phyloP scores from a whole-genome alignment of 805 yeast species.

The Metschnikowia reukaufii region DNA sequence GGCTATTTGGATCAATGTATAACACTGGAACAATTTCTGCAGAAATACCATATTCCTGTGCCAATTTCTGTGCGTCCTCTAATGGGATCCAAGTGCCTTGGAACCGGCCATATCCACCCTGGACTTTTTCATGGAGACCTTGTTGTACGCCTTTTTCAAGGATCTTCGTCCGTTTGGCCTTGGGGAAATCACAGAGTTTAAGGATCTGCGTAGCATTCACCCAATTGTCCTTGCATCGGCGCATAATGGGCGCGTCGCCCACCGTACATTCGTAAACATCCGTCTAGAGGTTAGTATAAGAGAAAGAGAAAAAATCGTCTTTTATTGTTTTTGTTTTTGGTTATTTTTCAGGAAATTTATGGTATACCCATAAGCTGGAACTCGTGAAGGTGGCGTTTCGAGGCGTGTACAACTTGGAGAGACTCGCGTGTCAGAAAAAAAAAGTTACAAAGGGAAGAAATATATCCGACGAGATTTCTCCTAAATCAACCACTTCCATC shows the following conservation, averaged over 20 bases:
- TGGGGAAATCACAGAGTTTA: conserved; percentile 91
- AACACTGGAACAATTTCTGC: conserved; percentile 44
- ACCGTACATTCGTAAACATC: conserved; percentile 73
- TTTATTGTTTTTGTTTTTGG: too few species aligned
- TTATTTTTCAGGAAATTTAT: too few species aligned
- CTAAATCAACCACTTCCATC: too few species aligned
- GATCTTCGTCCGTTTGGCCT: conserved; percentile 89
- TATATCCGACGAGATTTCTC: too few species aligned
- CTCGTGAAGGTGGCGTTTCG: too few species aligned
- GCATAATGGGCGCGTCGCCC: conserved; percentile 77
- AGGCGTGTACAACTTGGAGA: too few species aligned
- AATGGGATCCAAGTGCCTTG: conserved; percentile 98
- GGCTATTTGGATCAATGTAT: conserved; percentile 38
- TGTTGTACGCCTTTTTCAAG: conserved; percentile 91
- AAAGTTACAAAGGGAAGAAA: too few species aligned
- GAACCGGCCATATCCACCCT: conserved; percentile 95
- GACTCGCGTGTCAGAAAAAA: too few species aligned
- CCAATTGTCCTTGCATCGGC: conserved; percentile 91
- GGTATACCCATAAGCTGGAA: too few species aligned
- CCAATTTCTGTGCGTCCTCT: conserved; percentile 57
- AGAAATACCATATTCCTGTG: conserved; percentile 39
- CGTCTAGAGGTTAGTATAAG: conserved; percentile 27
- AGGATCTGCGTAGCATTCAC: conserved; percentile 95
- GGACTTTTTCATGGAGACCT: conserved; percentile 88
- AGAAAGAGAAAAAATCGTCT: background rate